Conservation (phyloP, 2,329 filamentous ascomycete species). For the Aureobasidium melanogenum region DNA sequence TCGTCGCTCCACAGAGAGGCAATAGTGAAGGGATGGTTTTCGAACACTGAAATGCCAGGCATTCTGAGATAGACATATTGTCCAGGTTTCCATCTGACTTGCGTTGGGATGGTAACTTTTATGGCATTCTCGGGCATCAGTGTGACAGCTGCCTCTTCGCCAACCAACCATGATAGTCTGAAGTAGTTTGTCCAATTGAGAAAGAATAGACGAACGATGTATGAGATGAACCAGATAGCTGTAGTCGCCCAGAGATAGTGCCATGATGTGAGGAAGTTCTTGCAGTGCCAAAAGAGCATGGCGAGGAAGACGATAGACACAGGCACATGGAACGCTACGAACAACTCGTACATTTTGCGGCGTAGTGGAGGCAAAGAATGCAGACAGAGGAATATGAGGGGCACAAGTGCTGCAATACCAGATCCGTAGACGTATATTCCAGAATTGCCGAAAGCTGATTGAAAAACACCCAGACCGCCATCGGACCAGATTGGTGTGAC, state of each 20-base stretch:
- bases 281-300: constrained; percentile 90
- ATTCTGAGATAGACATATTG: constrained; percentile 94
- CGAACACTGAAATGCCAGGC: constrained; percentile 81
- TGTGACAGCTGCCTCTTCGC: constrained; percentile 83
- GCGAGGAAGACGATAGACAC: constrained; percentile 72
- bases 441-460: constrained; percentile 57
- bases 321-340: constrained; percentile 73
- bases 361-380: constrained; percentile 75
- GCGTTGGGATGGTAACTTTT: constrained; percentile 88
- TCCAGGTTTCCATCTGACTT: constrained; percentile 85
- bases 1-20: constrained; percentile 87
- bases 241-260: constrained; percentile 75
- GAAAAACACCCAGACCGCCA: constrained; percentile 61
- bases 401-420: constrained; percentile 65
- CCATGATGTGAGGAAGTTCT: constrained; percentile 88
- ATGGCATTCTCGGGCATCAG: constrained; percentile 89
- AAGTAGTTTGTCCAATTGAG: constrained; percentile 84
- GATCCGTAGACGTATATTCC: constrained; percentile 75
- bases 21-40: constrained; percentile 94
- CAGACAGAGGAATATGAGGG: constrained; percentile 72
- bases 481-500: constrained; percentile 80
- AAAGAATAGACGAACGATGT: constrained; percentile 67
- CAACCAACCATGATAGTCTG: constrained; percentile 71
- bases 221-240: constrained; percentile 69
- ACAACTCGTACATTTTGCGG: constrained; percentile 73